Evolutionary conservation across 2,329 filamentous ascomycete species (phyloP).

Genomic region (Beauveria varroae): DNA sequence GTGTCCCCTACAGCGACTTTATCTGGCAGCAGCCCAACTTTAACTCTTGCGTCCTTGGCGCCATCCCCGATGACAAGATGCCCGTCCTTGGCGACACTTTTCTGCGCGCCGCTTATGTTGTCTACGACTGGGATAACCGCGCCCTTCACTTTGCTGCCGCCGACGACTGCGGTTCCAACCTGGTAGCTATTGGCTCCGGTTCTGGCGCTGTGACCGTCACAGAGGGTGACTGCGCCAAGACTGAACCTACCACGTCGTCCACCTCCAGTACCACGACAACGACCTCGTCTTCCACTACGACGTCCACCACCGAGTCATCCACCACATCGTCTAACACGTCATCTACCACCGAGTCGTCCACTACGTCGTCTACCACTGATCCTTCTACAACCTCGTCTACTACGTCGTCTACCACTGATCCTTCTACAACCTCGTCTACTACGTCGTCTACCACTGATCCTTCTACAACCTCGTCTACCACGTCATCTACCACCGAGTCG

Average conservation of each 20-base stretch:
- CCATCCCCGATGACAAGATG: constrained; percentile 32
- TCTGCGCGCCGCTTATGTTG: constrained; percentile 36
- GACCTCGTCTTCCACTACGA: not conserved
- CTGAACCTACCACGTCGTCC: constrained; percentile 1
- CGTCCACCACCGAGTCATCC: too few species aligned
- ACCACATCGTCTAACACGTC: not conserved
- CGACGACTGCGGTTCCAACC: constrained; percentile 30
- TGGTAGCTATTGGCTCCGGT: constrained; percentile 31
- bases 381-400: too few species aligned
- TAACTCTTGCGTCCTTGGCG: constrained; percentile 35
- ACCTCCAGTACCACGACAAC: not conserved
- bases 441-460: too few species aligned
- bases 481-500: too few species aligned
- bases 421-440: too few species aligned
- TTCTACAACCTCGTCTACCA: too few species aligned
- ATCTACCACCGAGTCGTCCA: too few species aligned
- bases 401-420: too few species aligned
- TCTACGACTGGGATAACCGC: constrained; percentile 34
- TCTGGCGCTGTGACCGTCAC: constrained; percentile 28
- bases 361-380: too few species aligned
- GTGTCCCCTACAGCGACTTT: constrained; percentile 39
- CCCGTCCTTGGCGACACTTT: constrained; percentile 39
- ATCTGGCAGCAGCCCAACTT: constrained; percentile 30
- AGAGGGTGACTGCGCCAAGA: constrained; percentile 23
- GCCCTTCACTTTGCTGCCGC: constrained; percentile 30